Conservation (phyloP, 805 yeast species). For the Cyberlindnera samutprakarnensis region DNA sequence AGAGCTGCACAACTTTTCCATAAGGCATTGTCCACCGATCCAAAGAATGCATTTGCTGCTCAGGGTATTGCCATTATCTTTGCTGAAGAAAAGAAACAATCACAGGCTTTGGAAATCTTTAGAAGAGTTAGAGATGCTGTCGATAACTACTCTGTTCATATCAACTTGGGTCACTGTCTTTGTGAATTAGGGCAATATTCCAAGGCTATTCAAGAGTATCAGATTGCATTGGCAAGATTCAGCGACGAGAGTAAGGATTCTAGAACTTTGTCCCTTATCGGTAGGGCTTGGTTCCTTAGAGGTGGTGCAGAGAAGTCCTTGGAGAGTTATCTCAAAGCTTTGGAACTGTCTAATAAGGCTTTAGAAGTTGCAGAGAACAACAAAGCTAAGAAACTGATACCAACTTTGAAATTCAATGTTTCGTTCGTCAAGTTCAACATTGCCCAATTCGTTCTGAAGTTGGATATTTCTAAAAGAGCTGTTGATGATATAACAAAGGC, state of each 20-base stretch:
- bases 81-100: constrained; percentile 73
- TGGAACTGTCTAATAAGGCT: constrained; percentile 58
- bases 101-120: constrained; percentile 76
- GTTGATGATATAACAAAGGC: constrained; percentile 54
- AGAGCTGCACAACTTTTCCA: constrained; percentile 91
- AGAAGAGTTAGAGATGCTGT: constrained; percentile 86
- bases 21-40: constrained; percentile 80
- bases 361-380: constrained; percentile 26
- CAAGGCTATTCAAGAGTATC: constrained; percentile 86
- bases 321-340: constrained; percentile 50
- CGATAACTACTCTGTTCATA: constrained; percentile 72
- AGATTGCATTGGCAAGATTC: constrained; percentile 63
- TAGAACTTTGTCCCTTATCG: constrained; percentile 62
- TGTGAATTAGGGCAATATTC: constrained; percentile 74
- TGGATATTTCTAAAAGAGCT: constrained; percentile 50
- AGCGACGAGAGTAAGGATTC: constrained; percentile 54
- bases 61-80: constrained; percentile 94
- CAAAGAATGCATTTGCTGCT: constrained; percentile 88
- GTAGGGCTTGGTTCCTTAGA: constrained; percentile 83
- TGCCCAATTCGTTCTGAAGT: constrained; percentile 72
- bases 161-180: constrained; percentile 84
- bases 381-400: constrained; percentile 30
- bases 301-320: constrained; percentile 62
- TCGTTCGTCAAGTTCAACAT: constrained; percentile 81
- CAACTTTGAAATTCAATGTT: constrained; percentile 62